Evolutionary conservation across 2,329 filamentous ascomycete genomes (phyloP), one percentile per base, ranked within the genome.

Genomic region (Fonsecaea pedrosoi): DNA sequence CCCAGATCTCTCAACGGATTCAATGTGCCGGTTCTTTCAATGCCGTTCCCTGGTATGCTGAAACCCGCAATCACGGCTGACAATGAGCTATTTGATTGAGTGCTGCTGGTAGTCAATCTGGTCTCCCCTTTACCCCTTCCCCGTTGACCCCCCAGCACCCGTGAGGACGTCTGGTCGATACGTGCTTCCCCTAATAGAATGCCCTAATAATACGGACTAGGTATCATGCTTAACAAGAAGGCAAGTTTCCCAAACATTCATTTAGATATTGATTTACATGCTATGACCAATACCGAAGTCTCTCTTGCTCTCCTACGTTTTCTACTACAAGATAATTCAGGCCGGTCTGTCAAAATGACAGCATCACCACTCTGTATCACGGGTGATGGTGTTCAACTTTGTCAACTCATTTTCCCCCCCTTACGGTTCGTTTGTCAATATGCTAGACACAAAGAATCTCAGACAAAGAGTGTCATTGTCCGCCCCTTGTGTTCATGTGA

Each of bases 81-180:
- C 18, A 58, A 64, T 64, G 61, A 64, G 32, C 34, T 58, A 32
- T 58, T 64, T 12, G 45, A 8, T 12, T 25, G 45, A 50, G 9
- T 12, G 18, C 45, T 25, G 5, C 7, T 13, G 7, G 7, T 9
- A 25, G 45, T 50, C 15, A 9, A 12, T 25, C 7, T 25, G n/a
- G 15, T 10, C 10, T 42, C 15, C 5, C 4, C 18, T 25, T 4
- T 9, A 18, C 40, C 40, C 40, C 40, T 45, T 45, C 18, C n/a
- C n/a, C n/a, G 3, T 45, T 21, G 7, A 2, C n/a, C 42, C 6
- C 6, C n/a, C 42, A 18, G 5, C 45, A 25, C 4, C 4, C 4
- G 18, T 50, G 45, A 50, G 45, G 18, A 50, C 8, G 10, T 25
- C 15, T 50, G 45, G 12, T 50, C 9, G 10, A n/a, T 50, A 4